Evolutionary conservation across 805 yeast genomes (phyloP).

Genomic region (Metschnikowia chrysomelidarum): DNA sequence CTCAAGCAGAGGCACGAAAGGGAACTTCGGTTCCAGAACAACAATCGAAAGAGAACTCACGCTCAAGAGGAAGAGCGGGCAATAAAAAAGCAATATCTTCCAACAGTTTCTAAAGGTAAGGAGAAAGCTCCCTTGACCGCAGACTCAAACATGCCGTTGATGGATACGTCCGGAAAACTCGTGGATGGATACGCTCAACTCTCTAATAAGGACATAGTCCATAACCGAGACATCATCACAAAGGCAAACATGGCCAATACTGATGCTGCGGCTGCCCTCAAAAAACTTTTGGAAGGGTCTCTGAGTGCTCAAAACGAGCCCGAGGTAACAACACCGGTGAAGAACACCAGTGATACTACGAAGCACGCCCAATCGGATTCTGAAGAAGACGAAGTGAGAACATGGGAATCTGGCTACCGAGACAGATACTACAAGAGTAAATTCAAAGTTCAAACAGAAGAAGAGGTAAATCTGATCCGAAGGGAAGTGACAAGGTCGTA

Average conservation of each 20-base stretch:
- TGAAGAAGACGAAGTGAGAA: conserved; percentile 48
- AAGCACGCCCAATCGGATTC: conserved; percentile 19
- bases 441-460: conserved; percentile 56
- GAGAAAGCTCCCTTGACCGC: conserved; percentile 76
- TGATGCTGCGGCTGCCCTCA: conserved; percentile 62
- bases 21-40: conserved; percentile 68
- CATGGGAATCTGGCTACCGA: conserved; percentile 87
- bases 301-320: conserved; percentile 23
- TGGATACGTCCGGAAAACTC: conserved; percentile 69
- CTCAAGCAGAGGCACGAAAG: conserved; percentile 66
- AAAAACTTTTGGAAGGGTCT: conserved; percentile 34
- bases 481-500: conserved; percentile 67
- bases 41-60: conserved; percentile 54
- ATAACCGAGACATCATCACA: conserved; percentile 57
- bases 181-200: conserved; percentile 65
- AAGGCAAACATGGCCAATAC: conserved; percentile 71
- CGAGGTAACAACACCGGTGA: conserved; percentile 20
- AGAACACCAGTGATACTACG: conserved; percentile 29
- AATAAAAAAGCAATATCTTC: conserved; percentile 42
- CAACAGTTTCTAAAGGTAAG: conserved; percentile 65
- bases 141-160: conserved; percentile 69
- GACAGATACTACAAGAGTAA: conserved; percentile 78
- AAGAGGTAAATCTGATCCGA: conserved; percentile 52
- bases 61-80: conserved; percentile 47
- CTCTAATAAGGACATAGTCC: conserved; percentile 68